Evolutionary conservation across 441 rosid genomes (phyloP).

Genomic region (Bruguiera hainesii): DNA sequence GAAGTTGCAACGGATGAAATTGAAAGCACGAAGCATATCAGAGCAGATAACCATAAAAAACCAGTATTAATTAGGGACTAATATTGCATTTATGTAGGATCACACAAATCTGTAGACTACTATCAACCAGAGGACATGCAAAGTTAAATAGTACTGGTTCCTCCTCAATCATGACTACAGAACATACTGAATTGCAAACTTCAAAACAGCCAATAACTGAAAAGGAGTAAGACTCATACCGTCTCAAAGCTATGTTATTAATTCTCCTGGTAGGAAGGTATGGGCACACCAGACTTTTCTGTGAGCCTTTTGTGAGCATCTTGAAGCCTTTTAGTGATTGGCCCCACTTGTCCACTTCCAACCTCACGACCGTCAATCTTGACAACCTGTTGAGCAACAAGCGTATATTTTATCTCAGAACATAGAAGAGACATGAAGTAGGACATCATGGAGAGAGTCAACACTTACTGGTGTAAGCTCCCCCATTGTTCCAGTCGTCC

Average conservation of each 20-base stretch:
- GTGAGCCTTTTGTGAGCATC: slow-evolving; percentile 56
- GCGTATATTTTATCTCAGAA: not conserved
- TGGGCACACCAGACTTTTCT: slow-evolving; percentile 64
- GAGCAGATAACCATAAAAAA: too few species aligned
- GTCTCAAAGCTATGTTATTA: slow-evolving; percentile 12
- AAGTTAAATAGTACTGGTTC: too few species aligned
- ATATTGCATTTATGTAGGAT: too few species aligned
- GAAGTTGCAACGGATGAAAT: too few species aligned
- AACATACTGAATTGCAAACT: too few species aligned
- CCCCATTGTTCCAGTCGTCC: slow-evolving; percentile 98
- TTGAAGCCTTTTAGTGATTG: slow-evolving; percentile 55
- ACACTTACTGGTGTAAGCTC: slow-evolving; percentile 71
- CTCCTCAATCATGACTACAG: too few species aligned
- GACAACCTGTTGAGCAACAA: slow-evolving; percentile 45
- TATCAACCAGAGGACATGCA: too few species aligned
- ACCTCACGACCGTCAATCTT: slow-evolving; percentile 69
- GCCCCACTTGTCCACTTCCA: slow-evolving; percentile 75
- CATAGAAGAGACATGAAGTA: not conserved
- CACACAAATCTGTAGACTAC: too few species aligned
- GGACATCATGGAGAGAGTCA: too few species aligned
- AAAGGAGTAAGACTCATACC: slow-evolving; percentile 2
- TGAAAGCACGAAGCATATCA: too few species aligned
- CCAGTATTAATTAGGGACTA: too few species aligned
- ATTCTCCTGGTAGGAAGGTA: slow-evolving; percentile 42
- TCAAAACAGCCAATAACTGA: not conserved